Evolutionary conservation across 2,329 filamentous ascomycete genomes (phyloP).

Genomic region (Aureobasidium subglaciale): DNA sequence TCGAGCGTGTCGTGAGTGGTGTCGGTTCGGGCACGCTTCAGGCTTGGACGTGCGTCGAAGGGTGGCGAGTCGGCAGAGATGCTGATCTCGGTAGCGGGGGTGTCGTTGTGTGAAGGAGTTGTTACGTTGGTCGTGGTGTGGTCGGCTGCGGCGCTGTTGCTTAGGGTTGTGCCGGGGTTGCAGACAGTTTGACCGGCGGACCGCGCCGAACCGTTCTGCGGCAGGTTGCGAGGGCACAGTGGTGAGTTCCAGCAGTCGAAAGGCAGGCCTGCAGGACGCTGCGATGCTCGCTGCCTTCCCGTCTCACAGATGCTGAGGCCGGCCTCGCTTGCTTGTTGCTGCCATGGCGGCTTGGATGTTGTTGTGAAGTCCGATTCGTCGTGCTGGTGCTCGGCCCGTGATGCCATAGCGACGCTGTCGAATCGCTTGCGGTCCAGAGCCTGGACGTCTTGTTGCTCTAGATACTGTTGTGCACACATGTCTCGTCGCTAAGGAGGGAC

Average conservation of each 20-base stretch:
- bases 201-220: slow-evolving; percentile 12
- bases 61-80: slow-evolving; percentile 13
- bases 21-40: slow-evolving; percentile 13
- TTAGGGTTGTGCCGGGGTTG: slow-evolving; percentile 6
- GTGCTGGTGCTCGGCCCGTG: background rate
- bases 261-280: slow-evolving; percentile 10
- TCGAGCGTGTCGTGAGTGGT: background rate
- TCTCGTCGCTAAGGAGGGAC: background rate
- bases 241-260: slow-evolving; percentile 17
- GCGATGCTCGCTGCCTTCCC: background rate
- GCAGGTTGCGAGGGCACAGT: slow-evolving; percentile 16
- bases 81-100: slow-evolving; percentile 1
- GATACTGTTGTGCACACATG: slow-evolving; percentile 8
- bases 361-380: slow-evolving; percentile 10
- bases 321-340: background rate
- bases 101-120: background rate
- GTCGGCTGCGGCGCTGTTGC: background rate
- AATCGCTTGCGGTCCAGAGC: slow-evolving; percentile 4
- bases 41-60: background rate
- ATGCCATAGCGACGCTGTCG: slow-evolving; percentile 9
- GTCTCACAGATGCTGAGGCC: slow-evolving; percentile 9
- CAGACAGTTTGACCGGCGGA: slow-evolving; percentile 14
- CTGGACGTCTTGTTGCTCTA: slow-evolving; percentile 1
- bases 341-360: background rate
- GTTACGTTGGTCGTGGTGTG: background rate